A percentile compares a stretch with the other conserved stretches of the same genome.
phyloP scores from a whole-genome alignment of 768 basidiomycete genomes.

The Candolleomyces efflorescens region DNA sequence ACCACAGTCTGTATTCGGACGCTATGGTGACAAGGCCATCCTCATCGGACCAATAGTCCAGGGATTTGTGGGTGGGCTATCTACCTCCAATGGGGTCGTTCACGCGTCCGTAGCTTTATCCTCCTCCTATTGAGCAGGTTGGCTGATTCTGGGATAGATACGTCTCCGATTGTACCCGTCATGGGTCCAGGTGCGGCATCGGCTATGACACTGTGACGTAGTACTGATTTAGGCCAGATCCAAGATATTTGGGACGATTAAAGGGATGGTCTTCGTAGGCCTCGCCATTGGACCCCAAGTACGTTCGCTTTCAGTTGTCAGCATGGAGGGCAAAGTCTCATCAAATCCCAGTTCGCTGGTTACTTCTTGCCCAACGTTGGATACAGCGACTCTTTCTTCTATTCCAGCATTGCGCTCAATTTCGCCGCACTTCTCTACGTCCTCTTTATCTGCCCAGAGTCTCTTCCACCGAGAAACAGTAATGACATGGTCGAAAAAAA shows the following conservation, averaged over 20 bases:
- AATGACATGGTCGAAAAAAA: conserved; percentile 8
- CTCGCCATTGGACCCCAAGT: conserved; percentile 77
- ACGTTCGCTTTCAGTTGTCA: conserved; percentile 20
- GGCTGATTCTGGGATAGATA: conserved; percentile 22
- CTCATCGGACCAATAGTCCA: conserved; percentile 77
- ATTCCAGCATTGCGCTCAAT: conserved; percentile 37
- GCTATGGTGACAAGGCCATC: conserved; percentile 66
- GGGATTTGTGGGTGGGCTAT: conserved; percentile 70
- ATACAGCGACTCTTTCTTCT: conserved; percentile 49
- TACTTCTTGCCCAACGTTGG: conserved; percentile 53
- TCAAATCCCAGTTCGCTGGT: conserved; percentile 32
- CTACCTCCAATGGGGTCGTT: conserved; percentile 62
- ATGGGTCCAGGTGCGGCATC: conserved; percentile 40
- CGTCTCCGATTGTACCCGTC: conserved; percentile 47
- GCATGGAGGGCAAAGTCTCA: background rate
- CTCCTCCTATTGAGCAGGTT: conserved; percentile 24
- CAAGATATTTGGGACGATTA: conserved; percentile 57
- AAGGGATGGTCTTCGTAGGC: conserved; percentile 75
- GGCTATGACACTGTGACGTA: background rate
- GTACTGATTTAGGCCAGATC: conserved; percentile 25
- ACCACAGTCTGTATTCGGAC: conserved; percentile 39
- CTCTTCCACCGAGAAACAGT: conserved; percentile 28
- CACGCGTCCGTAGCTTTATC: conserved; percentile 55
- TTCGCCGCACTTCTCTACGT: conserved; percentile 35
- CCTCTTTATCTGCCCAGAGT: conserved; percentile 49